Conservation (phyloP, 2,329 filamentous ascomycete genomes). For the Pseudocercospora macadamiae region DNA sequence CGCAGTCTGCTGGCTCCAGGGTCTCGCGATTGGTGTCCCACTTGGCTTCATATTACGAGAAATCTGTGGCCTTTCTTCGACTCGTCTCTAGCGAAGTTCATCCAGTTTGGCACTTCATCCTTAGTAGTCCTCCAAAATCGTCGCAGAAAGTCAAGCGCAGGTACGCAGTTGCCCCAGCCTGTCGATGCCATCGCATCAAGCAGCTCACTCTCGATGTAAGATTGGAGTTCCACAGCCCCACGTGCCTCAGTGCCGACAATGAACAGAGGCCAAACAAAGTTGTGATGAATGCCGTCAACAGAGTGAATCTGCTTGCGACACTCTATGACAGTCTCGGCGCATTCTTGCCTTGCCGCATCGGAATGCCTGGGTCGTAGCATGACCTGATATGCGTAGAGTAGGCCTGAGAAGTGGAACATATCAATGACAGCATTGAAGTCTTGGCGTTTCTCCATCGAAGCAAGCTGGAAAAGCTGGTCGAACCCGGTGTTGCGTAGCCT, state of each 20-base stretch:
- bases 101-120: background rate
- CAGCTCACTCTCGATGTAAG: constrained; percentile 6
- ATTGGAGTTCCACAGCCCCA: constrained; percentile 2
- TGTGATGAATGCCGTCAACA: constrained; percentile 3
- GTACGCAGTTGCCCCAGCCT: constrained; percentile 1
- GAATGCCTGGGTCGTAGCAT: constrained; percentile 2
- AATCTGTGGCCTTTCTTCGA: background rate
- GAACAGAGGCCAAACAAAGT: constrained; percentile 14
- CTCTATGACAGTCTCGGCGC: constrained; percentile 6
- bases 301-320: constrained; percentile 5
- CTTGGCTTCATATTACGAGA: too few relatives aligned
- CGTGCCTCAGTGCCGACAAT: constrained; percentile 8
- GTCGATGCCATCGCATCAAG: constrained; percentile 7
- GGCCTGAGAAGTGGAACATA: background rate
- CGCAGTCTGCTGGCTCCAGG: too few relatives aligned
- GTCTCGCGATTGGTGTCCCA: too few relatives aligned
- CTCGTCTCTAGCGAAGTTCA: background rate
- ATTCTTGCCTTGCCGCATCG: constrained; percentile 1
- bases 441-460: constrained; percentile 5
- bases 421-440: constrained; percentile 10
- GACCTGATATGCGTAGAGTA: constrained; percentile 12
- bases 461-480: constrained; percentile 8
- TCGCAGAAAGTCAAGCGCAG: constrained; percentile 11
- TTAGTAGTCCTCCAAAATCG: constrained; percentile 5
- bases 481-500: background rate